Evolutionary conservation across 2,329 filamentous ascomycete genomes (phyloP).

Genomic region (Pseudogymnoascus sp.): DNA sequence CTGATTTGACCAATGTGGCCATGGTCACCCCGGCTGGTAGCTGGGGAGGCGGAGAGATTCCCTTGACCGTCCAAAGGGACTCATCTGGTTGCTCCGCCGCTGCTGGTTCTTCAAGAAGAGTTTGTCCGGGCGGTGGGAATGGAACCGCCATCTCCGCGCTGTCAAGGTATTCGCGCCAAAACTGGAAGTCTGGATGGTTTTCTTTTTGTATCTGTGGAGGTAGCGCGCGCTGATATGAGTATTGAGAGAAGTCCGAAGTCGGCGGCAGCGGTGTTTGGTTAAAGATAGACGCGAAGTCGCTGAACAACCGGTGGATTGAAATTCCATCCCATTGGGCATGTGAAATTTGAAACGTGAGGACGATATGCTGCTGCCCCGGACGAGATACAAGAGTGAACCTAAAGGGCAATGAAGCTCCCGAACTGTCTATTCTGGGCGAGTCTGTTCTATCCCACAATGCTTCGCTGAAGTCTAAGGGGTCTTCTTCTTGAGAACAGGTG

Average conservation of each 20-base stretch:
- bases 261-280: background rate
- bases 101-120: background rate
- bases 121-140: background rate
- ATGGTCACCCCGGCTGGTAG: conserved; percentile 10
- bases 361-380: background rate
- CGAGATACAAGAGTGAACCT: background rate
- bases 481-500: background rate
- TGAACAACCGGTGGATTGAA: background rate
- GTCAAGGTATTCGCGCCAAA: background rate
- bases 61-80: background rate
- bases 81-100: background rate
- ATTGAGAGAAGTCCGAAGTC: background rate
- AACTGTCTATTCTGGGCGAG: background rate
- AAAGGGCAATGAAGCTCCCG: background rate
- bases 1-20: conserved; percentile 18
- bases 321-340: conserved; percentile 8
- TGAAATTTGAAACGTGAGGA: conserved; percentile 7
- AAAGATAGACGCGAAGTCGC: background rate
- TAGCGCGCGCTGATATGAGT: background rate
- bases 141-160: background rate
- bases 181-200: background rate
- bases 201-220: background rate
- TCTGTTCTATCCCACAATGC: background rate
- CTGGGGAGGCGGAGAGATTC: background rate
- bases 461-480: background rate